phyloP scores from a whole-genome alignment of 2,329 filamentous ascomycete species.

The Cyphellophora attinorum region DNA sequence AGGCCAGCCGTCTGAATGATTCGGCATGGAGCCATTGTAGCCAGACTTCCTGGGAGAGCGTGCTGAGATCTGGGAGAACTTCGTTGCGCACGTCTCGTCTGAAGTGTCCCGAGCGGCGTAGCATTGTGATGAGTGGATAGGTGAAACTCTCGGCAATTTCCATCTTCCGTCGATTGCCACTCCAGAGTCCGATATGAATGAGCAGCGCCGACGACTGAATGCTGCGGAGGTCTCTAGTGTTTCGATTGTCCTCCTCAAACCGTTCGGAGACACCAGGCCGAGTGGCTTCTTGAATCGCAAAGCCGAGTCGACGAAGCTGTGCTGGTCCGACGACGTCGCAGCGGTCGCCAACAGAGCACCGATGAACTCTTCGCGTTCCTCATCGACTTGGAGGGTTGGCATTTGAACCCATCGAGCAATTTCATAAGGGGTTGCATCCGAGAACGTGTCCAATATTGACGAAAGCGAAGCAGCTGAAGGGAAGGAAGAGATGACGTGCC shows the following conservation, averaged over 20 bases:
- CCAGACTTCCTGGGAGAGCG: conserved; percentile 18
- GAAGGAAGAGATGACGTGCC: conserved; percentile 42
- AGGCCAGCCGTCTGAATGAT: conserved; percentile 42
- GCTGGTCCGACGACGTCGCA: conserved; percentile 28
- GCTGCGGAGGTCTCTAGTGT: conserved; percentile 23
- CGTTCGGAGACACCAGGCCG: conserved; percentile 1
- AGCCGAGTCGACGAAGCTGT: conserved; percentile 30
- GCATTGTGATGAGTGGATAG: conserved; percentile 39
- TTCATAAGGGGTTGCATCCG: conserved; percentile 20
- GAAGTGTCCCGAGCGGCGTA: conserved; percentile 61
- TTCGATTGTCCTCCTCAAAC: conserved; percentile 27
- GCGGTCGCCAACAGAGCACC: conserved; percentile 28
- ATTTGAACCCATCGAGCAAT: conserved; percentile 28
- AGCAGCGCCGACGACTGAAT: conserved; percentile 26
- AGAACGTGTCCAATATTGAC: conserved; percentile 29
- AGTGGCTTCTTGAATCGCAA: conserved; percentile 29
- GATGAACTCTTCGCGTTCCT: conserved; percentile 27
- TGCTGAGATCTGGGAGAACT: not conserved
- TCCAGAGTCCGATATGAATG: conserved; percentile 28
- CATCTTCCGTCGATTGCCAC: conserved; percentile 28
- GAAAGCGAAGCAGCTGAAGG: conserved; percentile 31
- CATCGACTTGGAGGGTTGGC: conserved; percentile 28
- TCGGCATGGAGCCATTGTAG: conserved; percentile 22
- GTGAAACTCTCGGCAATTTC: conserved; percentile 32
- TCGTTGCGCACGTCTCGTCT: not conserved